These are phyloP conservation scores for Geotrichum aggregatum DNA, from an alignment of 1,139 yeast genomes.

Conservation along the genomic window DNA sequence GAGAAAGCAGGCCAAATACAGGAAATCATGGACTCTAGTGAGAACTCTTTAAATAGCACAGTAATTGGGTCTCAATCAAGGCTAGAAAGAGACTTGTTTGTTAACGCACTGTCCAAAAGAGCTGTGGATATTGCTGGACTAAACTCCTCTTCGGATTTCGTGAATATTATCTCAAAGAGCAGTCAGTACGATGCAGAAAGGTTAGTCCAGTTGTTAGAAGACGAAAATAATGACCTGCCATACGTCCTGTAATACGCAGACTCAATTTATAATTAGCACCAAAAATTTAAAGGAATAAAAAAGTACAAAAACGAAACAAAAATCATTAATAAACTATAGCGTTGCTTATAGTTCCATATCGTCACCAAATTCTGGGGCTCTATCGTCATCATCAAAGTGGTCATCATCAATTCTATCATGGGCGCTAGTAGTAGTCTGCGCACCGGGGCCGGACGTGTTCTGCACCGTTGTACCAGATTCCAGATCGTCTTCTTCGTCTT, in stretches of 20 bases:
- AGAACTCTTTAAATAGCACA: conserved; percentile 2
- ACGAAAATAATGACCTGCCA: neutral
- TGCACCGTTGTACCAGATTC: neutral
- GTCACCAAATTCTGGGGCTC: conserved; percentile 60
- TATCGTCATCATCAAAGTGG: conserved; percentile 30
- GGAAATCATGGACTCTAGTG: conserved; percentile 5
- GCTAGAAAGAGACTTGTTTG: conserved; percentile 24
- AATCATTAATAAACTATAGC: conserved; percentile 1
- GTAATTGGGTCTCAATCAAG: conserved; percentile 1
- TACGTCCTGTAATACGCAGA: neutral
- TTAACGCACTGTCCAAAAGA: conserved; percentile 24
- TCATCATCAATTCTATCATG: conserved; percentile 4
- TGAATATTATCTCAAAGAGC: conserved; percentile 3
- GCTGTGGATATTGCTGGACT: conserved; percentile 24
- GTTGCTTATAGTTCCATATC: conserved; percentile 57
- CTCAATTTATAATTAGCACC: neutral
- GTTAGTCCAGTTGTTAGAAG: neutral
- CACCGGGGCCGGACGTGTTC: neutral
- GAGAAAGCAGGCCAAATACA: conserved; percentile 18
- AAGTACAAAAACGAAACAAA: conserved; percentile 4
- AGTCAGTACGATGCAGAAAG: neutral
- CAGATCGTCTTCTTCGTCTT: conserved; percentile 50
- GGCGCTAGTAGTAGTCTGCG: neutral
- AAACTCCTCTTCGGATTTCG: neutral
- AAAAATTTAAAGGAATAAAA: conserved; percentile 1